phyloP scores from a whole-genome alignment of 78 protist genomes.

The Fonticula alba region DNA sequence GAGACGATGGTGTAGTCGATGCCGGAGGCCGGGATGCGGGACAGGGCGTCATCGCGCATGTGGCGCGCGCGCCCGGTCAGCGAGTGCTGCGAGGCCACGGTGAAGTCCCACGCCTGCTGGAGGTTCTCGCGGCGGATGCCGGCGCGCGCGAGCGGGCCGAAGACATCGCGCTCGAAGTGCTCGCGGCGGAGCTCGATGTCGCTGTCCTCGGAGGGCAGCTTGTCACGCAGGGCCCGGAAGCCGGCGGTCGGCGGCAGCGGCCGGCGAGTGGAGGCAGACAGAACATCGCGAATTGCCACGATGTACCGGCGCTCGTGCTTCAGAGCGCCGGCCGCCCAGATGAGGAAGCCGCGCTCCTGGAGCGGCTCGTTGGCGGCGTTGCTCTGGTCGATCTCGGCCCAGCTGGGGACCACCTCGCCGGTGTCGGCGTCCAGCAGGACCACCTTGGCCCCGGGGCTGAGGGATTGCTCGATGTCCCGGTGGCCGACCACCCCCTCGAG shows the following conservation, averaged over 20 bases:
- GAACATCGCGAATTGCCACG: background rate
- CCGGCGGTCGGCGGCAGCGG: background rate
- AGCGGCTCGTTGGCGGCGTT: background rate
- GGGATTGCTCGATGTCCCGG: background rate
- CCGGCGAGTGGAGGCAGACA: too few relatives aligned
- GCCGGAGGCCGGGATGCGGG: background rate
- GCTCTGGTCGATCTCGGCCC: background rate
- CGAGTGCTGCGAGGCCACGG: background rate
- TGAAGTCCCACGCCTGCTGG: conserved; percentile 2
- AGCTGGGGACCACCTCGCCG: background rate
- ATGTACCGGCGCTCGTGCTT: background rate
- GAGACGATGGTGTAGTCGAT: background rate
- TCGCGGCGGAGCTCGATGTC: background rate
- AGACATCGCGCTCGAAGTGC: background rate
- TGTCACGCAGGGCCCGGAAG: background rate
- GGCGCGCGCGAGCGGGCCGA: background rate
- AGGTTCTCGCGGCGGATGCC: background rate
- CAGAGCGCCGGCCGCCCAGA: too few relatives aligned
- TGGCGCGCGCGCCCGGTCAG: background rate
- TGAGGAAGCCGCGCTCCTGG: too few relatives aligned
- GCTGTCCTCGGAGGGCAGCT: background rate
- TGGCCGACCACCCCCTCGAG: background rate
- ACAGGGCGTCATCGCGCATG: conserved; percentile 1
- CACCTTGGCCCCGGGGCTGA: background rate
- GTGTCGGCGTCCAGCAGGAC: background rate